These are phyloP conservation scores for Candolleomyces eurysporus DNA, from an alignment of 768 basidiomycete genomes.

Conservation along the genomic window DNA sequence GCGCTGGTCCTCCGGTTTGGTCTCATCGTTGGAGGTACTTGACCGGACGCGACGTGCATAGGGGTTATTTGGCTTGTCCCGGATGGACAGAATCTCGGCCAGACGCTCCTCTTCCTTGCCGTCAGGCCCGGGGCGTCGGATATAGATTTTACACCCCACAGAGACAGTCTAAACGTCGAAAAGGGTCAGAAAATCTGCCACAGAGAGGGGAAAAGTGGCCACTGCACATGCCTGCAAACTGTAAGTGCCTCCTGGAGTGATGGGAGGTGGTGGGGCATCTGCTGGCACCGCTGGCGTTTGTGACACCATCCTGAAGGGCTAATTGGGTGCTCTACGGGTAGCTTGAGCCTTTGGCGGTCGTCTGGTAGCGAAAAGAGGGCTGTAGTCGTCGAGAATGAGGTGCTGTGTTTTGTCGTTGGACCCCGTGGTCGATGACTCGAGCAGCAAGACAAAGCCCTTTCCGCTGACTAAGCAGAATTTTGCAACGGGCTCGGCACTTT, in stretches of 20 bases:
- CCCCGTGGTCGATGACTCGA: slow-evolving; percentile 20
- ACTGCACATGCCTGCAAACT: slow-evolving; percentile 1
- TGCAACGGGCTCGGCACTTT: not conserved
- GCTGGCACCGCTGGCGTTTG: slow-evolving; percentile 34
- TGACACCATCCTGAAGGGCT: slow-evolving; percentile 30
- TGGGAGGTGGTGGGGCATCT: slow-evolving; percentile 57
- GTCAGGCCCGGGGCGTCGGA: slow-evolving; percentile 73
- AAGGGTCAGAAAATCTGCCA: slow-evolving; percentile 26
- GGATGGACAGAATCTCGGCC: slow-evolving; percentile 93
- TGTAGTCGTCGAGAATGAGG: not conserved
- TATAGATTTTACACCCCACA: slow-evolving; percentile 95
- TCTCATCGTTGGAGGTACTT: slow-evolving; percentile 40
- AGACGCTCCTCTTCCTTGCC: slow-evolving; percentile 85
- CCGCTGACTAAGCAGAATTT: slow-evolving; percentile 8
- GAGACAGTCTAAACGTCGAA: slow-evolving; percentile 57
- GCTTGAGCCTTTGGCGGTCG: not conserved
- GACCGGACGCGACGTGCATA: slow-evolving; percentile 49
- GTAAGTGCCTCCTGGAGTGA: slow-evolving; percentile 65
- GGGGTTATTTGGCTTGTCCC: slow-evolving; percentile 73
- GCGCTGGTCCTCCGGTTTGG: slow-evolving; percentile 71
- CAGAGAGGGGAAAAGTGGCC: slow-evolving; percentile 10
- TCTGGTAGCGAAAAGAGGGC: not conserved
- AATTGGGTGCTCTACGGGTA: not conserved
- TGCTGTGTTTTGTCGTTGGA: slow-evolving; percentile 4
- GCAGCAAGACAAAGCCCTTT: not conserved